phyloP scores from a whole-genome alignment of 2,329 filamentous ascomycete genomes.

The Nemania diffusa region DNA sequence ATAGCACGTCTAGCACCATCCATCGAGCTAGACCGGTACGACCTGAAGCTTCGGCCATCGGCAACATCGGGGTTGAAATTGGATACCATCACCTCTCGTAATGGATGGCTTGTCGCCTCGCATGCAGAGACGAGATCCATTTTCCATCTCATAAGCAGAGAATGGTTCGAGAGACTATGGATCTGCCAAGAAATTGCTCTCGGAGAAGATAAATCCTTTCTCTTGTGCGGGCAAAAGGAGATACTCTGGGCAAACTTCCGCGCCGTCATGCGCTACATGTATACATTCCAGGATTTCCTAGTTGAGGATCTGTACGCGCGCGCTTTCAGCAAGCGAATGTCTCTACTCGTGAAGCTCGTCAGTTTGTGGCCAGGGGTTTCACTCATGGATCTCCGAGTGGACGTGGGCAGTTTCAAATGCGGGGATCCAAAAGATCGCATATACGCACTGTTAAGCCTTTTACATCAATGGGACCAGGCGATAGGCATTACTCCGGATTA shows the following conservation, averaged over 20 bases:
- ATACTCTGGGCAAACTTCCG: not conserved
- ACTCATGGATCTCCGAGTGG: not conserved
- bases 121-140: not conserved
- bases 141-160: not conserved
- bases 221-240: not conserved
- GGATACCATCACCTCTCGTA: not conserved
- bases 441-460: not conserved
- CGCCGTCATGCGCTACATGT: not conserved
- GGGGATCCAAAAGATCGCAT: not conserved
- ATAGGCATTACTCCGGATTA: not conserved
- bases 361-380: not conserved
- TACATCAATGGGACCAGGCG: not conserved
- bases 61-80: not conserved
- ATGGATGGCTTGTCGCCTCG: not conserved
- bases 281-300: not conserved
- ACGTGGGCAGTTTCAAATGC: not conserved
- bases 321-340: not conserved
- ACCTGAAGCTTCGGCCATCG: not conserved
- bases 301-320: not conserved
- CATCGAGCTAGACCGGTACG: not conserved
- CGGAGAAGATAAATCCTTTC: not conserved
- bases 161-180: conserved; percentile 7
- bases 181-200: not conserved
- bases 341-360: not conserved
- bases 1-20: not conserved